Conservation (phyloP, 768 basidiomycete genomes). For the Infundibulicybe gibba region DNA sequence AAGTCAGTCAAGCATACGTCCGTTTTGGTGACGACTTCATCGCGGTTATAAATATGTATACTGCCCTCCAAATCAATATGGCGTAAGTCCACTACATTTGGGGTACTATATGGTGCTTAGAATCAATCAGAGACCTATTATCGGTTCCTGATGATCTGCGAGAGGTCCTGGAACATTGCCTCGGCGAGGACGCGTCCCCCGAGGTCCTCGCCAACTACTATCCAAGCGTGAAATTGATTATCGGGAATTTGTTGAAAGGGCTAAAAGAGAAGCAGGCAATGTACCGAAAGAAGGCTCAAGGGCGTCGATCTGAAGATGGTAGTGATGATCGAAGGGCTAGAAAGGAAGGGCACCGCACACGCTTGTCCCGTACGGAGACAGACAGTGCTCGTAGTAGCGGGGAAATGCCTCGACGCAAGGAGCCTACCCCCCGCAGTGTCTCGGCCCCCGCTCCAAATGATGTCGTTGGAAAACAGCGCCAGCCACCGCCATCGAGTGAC, state of each 20-base stretch:
- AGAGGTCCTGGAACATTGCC: constrained; percentile 81
- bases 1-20: constrained; percentile 97
- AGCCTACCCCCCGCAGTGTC: constrained; percentile 8
- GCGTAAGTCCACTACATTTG: constrained; percentile 51
- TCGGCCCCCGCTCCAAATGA: constrained; percentile 7
- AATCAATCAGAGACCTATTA: constrained; percentile 62
- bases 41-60: constrained; percentile 85
- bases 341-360: constrained; percentile 46
- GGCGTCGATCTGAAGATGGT: constrained; percentile 44
- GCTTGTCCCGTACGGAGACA: constrained; percentile 35
- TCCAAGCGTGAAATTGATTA: constrained; percentile 87
- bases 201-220: constrained; percentile 88
- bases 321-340: constrained; percentile 47
- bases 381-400: constrained; percentile 41
- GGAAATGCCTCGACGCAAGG: constrained; percentile 34
- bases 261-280: constrained; percentile 88
- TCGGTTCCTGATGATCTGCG: constrained; percentile 88
- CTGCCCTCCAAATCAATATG: constrained; percentile 84
- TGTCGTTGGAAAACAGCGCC: constrained; percentile 13
- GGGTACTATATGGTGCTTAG: constrained; percentile 1
- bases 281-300: constrained; percentile 73
- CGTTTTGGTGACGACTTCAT: constrained; percentile 97
- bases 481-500: constrained; percentile 3
- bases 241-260: constrained; percentile 89
- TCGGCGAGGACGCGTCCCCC: constrained; percentile 84